phyloP scores from a whole-genome alignment of 345 rosid species.

The Iberis pinnata region DNA sequence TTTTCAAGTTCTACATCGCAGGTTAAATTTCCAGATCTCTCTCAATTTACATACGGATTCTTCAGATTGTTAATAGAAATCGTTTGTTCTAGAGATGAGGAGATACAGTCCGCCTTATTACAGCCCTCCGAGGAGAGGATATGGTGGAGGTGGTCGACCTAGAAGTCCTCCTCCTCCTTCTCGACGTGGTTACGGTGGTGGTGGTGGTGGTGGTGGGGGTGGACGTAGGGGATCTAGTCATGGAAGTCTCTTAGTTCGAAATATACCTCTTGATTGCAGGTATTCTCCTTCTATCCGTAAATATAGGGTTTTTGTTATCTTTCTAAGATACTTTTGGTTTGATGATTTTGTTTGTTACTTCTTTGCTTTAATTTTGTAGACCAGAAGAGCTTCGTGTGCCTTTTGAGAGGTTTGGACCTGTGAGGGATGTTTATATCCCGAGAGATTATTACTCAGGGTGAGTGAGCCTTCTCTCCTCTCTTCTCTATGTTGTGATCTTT shows the following conservation, averaged over 20 bases:
- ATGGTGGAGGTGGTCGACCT: slow-evolving; percentile 63
- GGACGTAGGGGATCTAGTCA: slow-evolving; percentile 64
- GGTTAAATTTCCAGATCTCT: background rate
- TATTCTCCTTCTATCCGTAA: slow-evolving; percentile 7
- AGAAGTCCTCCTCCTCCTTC: slow-evolving; percentile 72
- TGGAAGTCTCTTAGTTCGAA: slow-evolving; percentile 89
- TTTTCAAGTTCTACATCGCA: slow-evolving; percentile 4
- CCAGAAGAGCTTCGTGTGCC: slow-evolving; percentile 82
- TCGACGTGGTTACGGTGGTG: slow-evolving; percentile 70
- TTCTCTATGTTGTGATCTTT: background rate
- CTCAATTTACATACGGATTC: background rate
- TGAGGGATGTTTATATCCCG: slow-evolving; percentile 89
- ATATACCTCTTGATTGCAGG: slow-evolving; percentile 95
- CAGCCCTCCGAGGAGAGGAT: slow-evolving; percentile 92
- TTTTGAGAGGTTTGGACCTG: slow-evolving; percentile 81
- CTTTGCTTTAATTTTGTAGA: slow-evolving; percentile 48
- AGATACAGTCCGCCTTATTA: slow-evolving; percentile 66
- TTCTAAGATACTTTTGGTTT: background rate
- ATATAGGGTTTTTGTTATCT: background rate
- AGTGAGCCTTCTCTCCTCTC: slow-evolving; percentile 19
- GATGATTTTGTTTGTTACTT: slow-evolving; percentile 1
- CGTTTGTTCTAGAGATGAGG: slow-evolving; percentile 43
- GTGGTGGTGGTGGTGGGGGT: slow-evolving; percentile 70
- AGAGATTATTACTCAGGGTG: slow-evolving; percentile 92
- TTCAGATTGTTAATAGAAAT: background rate